Evolutionary conservation across 2,329 filamentous ascomycete species (phyloP), one percentile per base, ranked within the genome.

Genomic region (Truncatella angustata): DNA sequence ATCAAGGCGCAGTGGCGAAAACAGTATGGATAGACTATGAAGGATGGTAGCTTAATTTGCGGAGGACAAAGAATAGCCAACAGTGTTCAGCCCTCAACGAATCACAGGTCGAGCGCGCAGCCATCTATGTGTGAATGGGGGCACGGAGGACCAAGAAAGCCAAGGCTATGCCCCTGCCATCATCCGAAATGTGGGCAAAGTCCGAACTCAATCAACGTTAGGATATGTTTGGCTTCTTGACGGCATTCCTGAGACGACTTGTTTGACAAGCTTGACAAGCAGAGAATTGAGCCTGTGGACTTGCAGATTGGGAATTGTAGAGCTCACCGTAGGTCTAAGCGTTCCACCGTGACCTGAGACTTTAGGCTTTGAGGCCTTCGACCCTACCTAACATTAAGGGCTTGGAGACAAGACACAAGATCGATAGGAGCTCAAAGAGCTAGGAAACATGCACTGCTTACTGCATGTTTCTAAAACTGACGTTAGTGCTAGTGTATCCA

Each of bases 121-220:
- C 42, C 36, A 58, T 36, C 55, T 53, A 39, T 56, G 56, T 39
- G 24, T 36, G 23, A 7, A 45, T 53, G 43, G 34, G 51, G 45
- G 43, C 11, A 26, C 45, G 45, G 45, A 26, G 11, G 34, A 53
- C 57, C 51, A 59, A 58, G 57, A 56, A 50, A 51, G 54, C 56
- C 58, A 58, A 60, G 54, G 45, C 43, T 46, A 37, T 23, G 11
- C 18, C 30, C 45, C 20, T 30, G 30, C 16, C 45, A 36, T 60
- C 54, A 60, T 49, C 56, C 55, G 53, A 54, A 54, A 50, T 11
- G 54, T 50, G 54, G 58, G 23, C 20, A 43, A 16, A 14, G 21
- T 11, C 40, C 40, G n/a, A n/a, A n/a, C n/a, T n/a, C n/a, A n/a
- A n/a, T n/a, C n/a, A n/a, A n/a, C n/a, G n/a, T n/a, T n/a, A n/a